phyloP scores from a whole-genome alignment of 2,329 filamentous ascomycete species.

The Colletotrichum sp. region DNA sequence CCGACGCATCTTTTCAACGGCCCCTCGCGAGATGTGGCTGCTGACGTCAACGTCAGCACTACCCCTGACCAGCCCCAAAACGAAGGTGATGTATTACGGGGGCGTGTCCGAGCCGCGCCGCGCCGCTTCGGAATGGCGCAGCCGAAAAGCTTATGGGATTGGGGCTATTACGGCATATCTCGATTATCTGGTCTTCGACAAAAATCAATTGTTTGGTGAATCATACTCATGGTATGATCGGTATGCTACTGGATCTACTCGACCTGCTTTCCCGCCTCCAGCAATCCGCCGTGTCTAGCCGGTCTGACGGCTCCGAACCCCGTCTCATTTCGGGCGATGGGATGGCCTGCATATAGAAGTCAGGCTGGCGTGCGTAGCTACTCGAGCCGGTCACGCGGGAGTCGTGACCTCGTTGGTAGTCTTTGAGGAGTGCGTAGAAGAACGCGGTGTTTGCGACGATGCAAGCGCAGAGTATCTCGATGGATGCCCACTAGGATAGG shows the following conservation, averaged over 20 bases:
- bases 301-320: not conserved
- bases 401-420: conserved; percentile 29
- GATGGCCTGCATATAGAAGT: conserved; percentile 14
- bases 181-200: not conserved
- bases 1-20: not conserved
- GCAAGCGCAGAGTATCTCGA: conserved; percentile 37
- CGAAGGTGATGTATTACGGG: not conserved
- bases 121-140: not conserved
- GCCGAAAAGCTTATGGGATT: not conserved
- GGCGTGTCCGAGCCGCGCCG: not conserved
- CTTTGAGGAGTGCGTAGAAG: conserved; percentile 31
- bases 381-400: not conserved
- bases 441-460: conserved; percentile 35
- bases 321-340: conserved; percentile 1
- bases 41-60: not conserved
- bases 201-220: not conserved
- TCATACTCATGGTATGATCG: not conserved
- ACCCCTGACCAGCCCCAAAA: not conserved
- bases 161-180: not conserved
- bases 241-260: conserved; percentile 4
- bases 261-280: conserved; percentile 1
- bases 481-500: conserved; percentile 32
- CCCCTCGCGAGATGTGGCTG: not conserved
- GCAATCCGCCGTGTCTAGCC: not conserved
- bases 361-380: conserved; percentile 7